Evolutionary conservation across 176 grass and related monocot genomes (phyloP).

Genomic region (Metroxylon sagu): DNA sequence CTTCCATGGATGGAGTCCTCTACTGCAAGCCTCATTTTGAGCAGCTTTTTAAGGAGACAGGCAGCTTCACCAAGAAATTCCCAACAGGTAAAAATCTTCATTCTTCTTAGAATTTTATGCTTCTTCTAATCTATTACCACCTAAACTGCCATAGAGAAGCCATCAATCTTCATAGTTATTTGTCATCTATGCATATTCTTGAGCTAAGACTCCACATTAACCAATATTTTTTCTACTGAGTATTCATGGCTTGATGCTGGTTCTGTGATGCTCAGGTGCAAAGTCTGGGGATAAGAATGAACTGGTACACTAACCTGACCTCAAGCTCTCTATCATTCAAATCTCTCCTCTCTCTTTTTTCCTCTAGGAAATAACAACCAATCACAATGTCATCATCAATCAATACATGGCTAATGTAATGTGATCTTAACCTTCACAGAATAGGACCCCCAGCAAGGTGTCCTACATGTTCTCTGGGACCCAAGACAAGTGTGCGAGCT

Average conservation of each 20-base stretch:
- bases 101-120: background rate
- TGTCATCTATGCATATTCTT: too few relatives aligned
- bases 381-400: constrained; percentile 7
- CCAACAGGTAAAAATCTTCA: constrained; percentile 30
- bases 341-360: constrained; percentile 8
- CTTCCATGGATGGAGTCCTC: constrained; percentile 68
- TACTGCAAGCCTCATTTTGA: constrained; percentile 78
- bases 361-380: background rate
- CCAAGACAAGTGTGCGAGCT: constrained; percentile 48
- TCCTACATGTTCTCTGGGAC: constrained; percentile 50
- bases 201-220: constrained; percentile 4
- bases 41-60: constrained; percentile 65
- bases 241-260: too few relatives aligned
- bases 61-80: constrained; percentile 55
- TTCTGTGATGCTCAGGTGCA: constrained; percentile 29
- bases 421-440: constrained; percentile 20
- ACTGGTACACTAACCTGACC: constrained; percentile 20
- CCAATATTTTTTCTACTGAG: background rate
- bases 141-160: too few relatives aligned
- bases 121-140: too few relatives aligned
- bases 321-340: constrained; percentile 1
- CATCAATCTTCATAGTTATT: too few relatives aligned
- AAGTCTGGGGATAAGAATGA: constrained; percentile 42
- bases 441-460: constrained; percentile 49
- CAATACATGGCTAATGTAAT: too few relatives aligned